Evolutionary conservation across 1,284 basidiomycete genomes (phyloP).

Genomic region (Cystobasidium sp.): DNA sequence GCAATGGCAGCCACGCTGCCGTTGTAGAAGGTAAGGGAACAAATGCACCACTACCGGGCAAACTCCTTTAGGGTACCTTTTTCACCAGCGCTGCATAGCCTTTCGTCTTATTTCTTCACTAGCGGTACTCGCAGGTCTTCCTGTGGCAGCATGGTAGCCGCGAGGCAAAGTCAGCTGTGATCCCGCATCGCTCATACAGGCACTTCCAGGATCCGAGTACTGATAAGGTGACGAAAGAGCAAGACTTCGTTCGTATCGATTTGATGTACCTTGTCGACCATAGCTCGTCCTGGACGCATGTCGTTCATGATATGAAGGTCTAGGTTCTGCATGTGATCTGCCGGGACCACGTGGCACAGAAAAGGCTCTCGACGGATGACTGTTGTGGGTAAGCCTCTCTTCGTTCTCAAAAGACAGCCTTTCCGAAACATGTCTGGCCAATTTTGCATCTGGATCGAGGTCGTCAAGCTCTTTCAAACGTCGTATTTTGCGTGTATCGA

Average conservation of each 20-base stretch:
- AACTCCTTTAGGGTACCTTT: no score
- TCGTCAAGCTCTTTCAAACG: conserved; percentile 27
- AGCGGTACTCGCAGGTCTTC: conserved; percentile 22
- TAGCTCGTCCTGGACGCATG: conserved; percentile 5
- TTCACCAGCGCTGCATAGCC: conserved; percentile 33
- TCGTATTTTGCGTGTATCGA: conserved; percentile 33
- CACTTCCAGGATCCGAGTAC: conserved; percentile 11
- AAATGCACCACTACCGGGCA: no score
- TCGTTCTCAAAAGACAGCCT: neutral
- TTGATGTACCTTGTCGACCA: neutral
- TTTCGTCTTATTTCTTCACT: conserved; percentile 41
- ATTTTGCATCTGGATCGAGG: conserved; percentile 12
- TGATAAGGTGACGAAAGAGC: conserved; percentile 7
- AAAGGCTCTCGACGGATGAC: neutral
- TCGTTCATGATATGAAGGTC: conserved; percentile 14
- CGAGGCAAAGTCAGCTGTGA: neutral
- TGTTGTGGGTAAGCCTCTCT: neutral
- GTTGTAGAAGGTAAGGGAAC: no score
- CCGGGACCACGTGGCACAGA: neutral
- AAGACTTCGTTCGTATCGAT: neutral
- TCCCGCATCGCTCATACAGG: neutral
- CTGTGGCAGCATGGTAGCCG: conserved; percentile 1
- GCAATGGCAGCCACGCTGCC: no score
- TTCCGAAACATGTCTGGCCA: conserved; percentile 8
- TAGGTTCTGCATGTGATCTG: neutral